phyloP scores from a whole-genome alignment of 148 eudicot species.

The Rhododendron molle region DNA sequence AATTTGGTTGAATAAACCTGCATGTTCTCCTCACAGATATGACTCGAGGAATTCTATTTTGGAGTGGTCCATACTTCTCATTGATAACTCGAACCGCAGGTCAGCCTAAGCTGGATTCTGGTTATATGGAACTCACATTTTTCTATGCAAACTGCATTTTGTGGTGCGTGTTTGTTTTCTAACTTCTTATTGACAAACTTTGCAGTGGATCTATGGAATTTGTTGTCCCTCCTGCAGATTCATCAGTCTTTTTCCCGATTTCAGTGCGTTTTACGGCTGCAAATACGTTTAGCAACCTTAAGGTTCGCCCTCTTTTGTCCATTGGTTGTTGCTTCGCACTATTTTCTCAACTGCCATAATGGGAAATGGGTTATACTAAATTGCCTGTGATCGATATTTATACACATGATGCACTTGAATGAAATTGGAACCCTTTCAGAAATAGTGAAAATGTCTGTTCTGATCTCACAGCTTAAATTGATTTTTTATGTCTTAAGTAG shows the following conservation, averaged over 20 bases:
- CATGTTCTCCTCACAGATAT: slow-evolving; percentile 47
- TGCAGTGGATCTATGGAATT: slow-evolving; percentile 95
- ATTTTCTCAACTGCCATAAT: background rate
- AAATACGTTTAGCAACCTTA: slow-evolving; percentile 78
- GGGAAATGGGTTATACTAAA: background rate
- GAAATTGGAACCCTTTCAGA: background rate
- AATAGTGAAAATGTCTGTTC: background rate
- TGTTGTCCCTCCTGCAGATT: slow-evolving; percentile 83
- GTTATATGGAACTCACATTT: background rate
- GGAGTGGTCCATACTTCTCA: slow-evolving; percentile 92
- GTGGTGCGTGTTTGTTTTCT: background rate
- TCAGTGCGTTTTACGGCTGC: slow-evolving; percentile 82
- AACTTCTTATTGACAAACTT: slow-evolving; percentile 11
- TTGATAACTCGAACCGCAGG: slow-evolving; percentile 94
- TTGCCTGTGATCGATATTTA: background rate
- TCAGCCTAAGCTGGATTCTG: slow-evolving; percentile 16
- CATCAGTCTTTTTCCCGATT: slow-evolving; percentile 86
- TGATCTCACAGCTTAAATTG: background rate
- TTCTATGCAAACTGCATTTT: background rate
- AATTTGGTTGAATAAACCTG: background rate
- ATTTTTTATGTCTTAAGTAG: background rate
- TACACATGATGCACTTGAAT: background rate
- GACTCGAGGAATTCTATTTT: slow-evolving; percentile 80
- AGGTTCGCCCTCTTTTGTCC: slow-evolving; percentile 38
- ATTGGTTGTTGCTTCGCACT: background rate